phyloP scores from a whole-genome alignment of 306 rosid genomes.

The Cicer judaicum region DNA sequence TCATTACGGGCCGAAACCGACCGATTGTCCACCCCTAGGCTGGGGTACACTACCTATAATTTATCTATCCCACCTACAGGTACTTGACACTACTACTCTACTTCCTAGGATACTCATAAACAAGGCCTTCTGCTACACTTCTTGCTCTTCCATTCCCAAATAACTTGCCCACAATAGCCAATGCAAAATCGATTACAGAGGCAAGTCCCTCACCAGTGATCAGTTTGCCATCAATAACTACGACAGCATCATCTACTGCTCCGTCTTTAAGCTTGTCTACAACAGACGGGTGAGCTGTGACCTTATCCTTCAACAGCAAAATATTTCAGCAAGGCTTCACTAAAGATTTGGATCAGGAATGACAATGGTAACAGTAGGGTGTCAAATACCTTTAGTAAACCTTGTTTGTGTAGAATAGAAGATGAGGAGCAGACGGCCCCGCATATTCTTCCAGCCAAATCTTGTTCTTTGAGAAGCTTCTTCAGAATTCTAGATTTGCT shows the following conservation, averaged over 20 bases:
- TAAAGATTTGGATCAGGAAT: constrained; percentile 30
- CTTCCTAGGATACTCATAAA: constrained; percentile 70
- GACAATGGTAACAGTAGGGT: constrained; percentile 28
- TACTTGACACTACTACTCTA: constrained; percentile 44
- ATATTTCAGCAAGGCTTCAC: constrained; percentile 19
- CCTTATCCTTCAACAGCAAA: constrained; percentile 62
- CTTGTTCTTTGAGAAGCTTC: constrained; percentile 82
- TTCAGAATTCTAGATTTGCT: constrained; percentile 75
- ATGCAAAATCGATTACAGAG: constrained; percentile 69
- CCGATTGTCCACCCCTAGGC: neutral
- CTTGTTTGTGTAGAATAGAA: constrained; percentile 68
- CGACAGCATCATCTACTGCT: constrained; percentile 59
- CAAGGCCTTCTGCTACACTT: constrained; percentile 96
- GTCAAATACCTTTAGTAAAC: constrained; percentile 76
- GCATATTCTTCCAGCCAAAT: constrained; percentile 66
- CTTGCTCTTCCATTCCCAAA: constrained; percentile 87
- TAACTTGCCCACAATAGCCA: constrained; percentile 82
- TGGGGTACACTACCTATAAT: neutral
- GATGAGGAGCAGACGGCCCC: constrained; percentile 85
- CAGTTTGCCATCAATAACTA: constrained; percentile 90
- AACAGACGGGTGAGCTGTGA: constrained; percentile 60
- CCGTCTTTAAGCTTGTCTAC: constrained; percentile 48
- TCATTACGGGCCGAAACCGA: too few species aligned
- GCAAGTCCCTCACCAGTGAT: constrained; percentile 82
- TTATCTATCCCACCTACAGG: constrained; percentile 27